phyloP scores from a whole-genome alignment of 2,329 filamentous ascomycete genomes.

The Arthrobotrys megalospora region DNA sequence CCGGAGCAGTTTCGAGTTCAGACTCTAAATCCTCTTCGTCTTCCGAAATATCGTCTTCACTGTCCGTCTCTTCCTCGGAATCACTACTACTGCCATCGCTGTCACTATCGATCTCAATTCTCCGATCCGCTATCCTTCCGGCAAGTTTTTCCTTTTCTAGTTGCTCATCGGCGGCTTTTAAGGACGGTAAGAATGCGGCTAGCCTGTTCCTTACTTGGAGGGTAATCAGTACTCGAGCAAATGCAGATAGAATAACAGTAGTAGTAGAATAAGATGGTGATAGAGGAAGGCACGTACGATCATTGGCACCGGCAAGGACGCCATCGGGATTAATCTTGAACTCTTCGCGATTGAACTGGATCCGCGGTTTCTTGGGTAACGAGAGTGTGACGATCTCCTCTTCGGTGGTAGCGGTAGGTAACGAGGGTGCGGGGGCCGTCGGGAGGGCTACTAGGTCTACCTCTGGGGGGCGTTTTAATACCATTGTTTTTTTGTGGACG shows the following conservation, averaged over 20 bases:
- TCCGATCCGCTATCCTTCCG: slow-evolving; percentile 67
- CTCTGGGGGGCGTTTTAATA: slow-evolving; percentile 32
- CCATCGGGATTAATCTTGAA: slow-evolving; percentile 34
- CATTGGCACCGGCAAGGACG: slow-evolving; percentile 50
- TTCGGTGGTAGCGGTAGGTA: slow-evolving; percentile 9
- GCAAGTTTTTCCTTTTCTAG: slow-evolving; percentile 67
- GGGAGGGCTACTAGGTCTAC: slow-evolving; percentile 3
- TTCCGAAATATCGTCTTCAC: slow-evolving; percentile 66
- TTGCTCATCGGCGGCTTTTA: slow-evolving; percentile 69
- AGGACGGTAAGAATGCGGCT: slow-evolving; percentile 68
- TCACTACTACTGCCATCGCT: slow-evolving; percentile 63
- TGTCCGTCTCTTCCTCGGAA: slow-evolving; percentile 61
- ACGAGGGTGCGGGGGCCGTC: slow-evolving; percentile 1
- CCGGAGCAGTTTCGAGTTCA: not conserved
- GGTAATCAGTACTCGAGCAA: slow-evolving; percentile 30
- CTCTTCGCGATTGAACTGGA: slow-evolving; percentile 27
- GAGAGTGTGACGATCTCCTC: slow-evolving; percentile 49
- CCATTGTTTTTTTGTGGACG: slow-evolving; percentile 32
- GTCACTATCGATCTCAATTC: slow-evolving; percentile 65
- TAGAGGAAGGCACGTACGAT: slow-evolving; percentile 46
- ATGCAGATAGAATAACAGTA: not conserved
- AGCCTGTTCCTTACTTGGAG: slow-evolving; percentile 65
- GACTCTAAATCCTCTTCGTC: slow-evolving; percentile 1
- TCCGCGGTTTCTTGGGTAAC: slow-evolving; percentile 45
- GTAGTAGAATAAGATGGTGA: not conserved